Evolutionary conservation across 2,329 filamentous ascomycete species (phyloP).

Genomic region (Clarireedia hainanense): DNA sequence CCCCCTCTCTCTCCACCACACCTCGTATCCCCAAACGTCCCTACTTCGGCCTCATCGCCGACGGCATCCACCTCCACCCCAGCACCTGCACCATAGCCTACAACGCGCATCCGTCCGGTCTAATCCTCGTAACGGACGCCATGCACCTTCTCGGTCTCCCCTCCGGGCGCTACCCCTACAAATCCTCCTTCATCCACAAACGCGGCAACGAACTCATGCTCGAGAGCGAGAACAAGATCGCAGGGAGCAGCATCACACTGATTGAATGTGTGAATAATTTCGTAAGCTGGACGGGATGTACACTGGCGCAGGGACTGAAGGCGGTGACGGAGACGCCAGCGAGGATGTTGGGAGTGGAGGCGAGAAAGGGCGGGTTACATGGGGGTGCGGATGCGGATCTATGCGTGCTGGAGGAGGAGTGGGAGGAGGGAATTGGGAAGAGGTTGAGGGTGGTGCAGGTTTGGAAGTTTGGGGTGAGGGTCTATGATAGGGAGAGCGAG

Average conservation of each 20-base stretch:
- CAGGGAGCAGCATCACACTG: slow-evolving; percentile 66
- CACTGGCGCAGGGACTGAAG: slow-evolving; percentile 59
- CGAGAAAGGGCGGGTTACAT: slow-evolving; percentile 57
- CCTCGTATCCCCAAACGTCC: slow-evolving; percentile 39
- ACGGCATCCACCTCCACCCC: slow-evolving; percentile 84
- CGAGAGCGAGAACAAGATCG: slow-evolving; percentile 72
- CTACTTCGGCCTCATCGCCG: slow-evolving; percentile 83
- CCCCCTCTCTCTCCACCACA: not conserved
- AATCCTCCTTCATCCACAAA: slow-evolving; percentile 61
- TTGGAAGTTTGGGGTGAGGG: slow-evolving; percentile 19
- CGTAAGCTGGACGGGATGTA: slow-evolving; percentile 62
- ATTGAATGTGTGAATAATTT: slow-evolving; percentile 80
- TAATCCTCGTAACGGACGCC: slow-evolving; percentile 86
- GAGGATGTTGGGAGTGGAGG: slow-evolving; percentile 61
- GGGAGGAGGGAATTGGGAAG: slow-evolving; percentile 33
- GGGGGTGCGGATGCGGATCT: slow-evolving; percentile 61
- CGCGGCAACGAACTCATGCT: slow-evolving; percentile 64
- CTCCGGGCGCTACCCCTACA: slow-evolving; percentile 76
- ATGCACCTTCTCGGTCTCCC: slow-evolving; percentile 81
- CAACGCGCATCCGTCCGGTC: slow-evolving; percentile 74
- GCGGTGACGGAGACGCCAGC: slow-evolving; percentile 73
- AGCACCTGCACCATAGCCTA: slow-evolving; percentile 85
- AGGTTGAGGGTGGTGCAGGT: slow-evolving; percentile 35
- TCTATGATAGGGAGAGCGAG: slow-evolving; percentile 9
- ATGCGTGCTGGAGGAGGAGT: slow-evolving; percentile 55